Percentiles rank a stretch among this genome's conserved stretches.
Evolutionary conservation across 2,329 filamentous ascomycete species (phyloP).

Genomic region (Hypoxylon sp.): DNA sequence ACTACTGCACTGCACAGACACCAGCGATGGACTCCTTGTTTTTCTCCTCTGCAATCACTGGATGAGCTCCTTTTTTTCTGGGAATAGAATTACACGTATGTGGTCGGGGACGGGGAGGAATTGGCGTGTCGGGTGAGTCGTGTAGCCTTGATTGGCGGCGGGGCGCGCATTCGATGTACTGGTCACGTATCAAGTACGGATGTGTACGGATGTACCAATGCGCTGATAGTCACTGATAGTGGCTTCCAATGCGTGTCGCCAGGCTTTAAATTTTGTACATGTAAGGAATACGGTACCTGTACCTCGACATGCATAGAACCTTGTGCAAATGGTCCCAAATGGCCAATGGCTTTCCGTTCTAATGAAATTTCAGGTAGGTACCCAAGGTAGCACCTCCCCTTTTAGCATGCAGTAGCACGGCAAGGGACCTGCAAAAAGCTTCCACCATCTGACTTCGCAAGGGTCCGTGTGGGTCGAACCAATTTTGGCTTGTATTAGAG

Average conservation of each 20-base stretch:
- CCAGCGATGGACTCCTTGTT: slow-evolving; percentile 40
- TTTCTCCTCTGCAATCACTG: slow-evolving; percentile 35
- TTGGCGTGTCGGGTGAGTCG: slow-evolving; percentile 43
- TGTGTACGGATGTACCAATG: slow-evolving; percentile 14
- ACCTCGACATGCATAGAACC: slow-evolving; percentile 10
- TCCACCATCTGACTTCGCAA: slow-evolving; percentile 37
- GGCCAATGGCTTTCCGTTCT: slow-evolving; percentile 28
- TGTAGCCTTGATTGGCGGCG: slow-evolving; percentile 35
- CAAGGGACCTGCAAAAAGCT: slow-evolving; percentile 31
- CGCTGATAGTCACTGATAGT: not conserved
- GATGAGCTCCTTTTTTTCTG: slow-evolving; percentile 45
- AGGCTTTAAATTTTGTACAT: slow-evolving; percentile 12
- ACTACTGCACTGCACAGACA: slow-evolving; percentile 43
- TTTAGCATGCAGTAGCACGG: slow-evolving; percentile 35
- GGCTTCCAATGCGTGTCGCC: not conserved
- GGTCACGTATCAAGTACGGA: slow-evolving; percentile 20
- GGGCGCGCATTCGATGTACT: slow-evolving; percentile 20
- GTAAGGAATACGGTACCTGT: slow-evolving; percentile 18
- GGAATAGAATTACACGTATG: slow-evolving; percentile 40
- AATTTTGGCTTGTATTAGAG: slow-evolving; percentile 23
- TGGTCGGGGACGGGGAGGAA: slow-evolving; percentile 37
- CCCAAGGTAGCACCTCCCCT: slow-evolving; percentile 30
- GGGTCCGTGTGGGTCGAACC: slow-evolving; percentile 36
- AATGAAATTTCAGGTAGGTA: slow-evolving; percentile 39
- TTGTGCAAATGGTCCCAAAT: slow-evolving; percentile 7